A percentile compares a stretch with the other conserved stretches of the same genome.
Evolutionary conservation across 108 stramenopile species (phyloP).

Genomic region (Nitzschia inconspicua): DNA sequence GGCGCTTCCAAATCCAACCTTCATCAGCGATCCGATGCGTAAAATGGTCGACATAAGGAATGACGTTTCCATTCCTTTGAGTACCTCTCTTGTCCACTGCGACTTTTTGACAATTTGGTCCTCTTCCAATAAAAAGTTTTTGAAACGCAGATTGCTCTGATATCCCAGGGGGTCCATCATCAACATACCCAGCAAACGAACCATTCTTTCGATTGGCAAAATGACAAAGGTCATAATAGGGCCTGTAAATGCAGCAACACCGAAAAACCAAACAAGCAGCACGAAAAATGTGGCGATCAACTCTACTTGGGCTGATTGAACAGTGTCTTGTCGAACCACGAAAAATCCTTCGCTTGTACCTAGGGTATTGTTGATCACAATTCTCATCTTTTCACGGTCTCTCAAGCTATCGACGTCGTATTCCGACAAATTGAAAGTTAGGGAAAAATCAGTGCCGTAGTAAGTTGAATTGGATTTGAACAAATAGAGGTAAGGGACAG

Average conservation of each 20-base stretch:
- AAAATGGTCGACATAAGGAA: constrained; percentile 89
- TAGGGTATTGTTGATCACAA: constrained; percentile 24
- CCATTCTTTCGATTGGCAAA: constrained; percentile 81
- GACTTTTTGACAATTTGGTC: constrained; percentile 48
- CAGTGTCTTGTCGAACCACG: constrained; percentile 13
- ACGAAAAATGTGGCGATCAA: constrained; percentile 55
- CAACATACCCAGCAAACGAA: constrained; percentile 64
- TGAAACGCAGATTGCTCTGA: constrained; percentile 61
- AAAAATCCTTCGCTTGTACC: constrained; percentile 50
- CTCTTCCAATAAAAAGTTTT: constrained; percentile 55
- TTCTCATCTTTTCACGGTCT: constrained; percentile 50
- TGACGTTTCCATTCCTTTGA: constrained; percentile 75
- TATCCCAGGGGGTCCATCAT: constrained; percentile 84
- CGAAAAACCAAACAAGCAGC: constrained; percentile 69
- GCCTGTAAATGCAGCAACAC: constrained; percentile 71
- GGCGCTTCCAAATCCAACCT: constrained; percentile 94
- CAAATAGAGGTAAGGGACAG: constrained; percentile 48
- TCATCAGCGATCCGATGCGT: constrained; percentile 90
- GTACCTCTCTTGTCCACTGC: constrained; percentile 69
- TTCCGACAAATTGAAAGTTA: constrained; percentile 17
- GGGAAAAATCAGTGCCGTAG: constrained; percentile 14
- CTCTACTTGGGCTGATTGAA: constrained; percentile 34
- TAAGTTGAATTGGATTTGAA: constrained; percentile 11
- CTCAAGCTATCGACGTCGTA: constrained; percentile 31
- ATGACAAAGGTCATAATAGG: constrained; percentile 70